Evolutionary conservation across 495 filamentous ascomycete genomes (phyloP).

Genomic region (Neurospora sp.): DNA sequence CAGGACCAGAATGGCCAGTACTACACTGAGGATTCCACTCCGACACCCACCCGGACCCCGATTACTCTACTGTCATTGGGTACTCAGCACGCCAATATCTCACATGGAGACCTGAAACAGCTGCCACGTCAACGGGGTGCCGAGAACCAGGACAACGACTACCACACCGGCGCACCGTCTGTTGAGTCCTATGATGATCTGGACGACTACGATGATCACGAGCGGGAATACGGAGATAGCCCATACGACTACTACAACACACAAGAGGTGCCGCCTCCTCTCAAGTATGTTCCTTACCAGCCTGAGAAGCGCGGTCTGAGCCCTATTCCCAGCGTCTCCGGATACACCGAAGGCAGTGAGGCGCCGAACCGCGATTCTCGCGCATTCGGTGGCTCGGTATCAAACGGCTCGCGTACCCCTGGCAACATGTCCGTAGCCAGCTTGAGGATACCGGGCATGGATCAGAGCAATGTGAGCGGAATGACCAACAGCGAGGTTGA

Average conservation of each 20-base stretch:
- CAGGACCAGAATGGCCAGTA: neutral
- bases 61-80: slow-evolving; percentile 32
- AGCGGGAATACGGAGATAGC: slow-evolving; percentile 30
- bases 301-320: slow-evolving; percentile 58
- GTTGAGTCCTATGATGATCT: slow-evolving; percentile 32
- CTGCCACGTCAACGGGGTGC: slow-evolving; percentile 31
- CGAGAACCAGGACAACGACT: slow-evolving; percentile 31
- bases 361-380: slow-evolving; percentile 36
- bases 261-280: slow-evolving; percentile 44
- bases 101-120: slow-evolving; percentile 38
- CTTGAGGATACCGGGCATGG: slow-evolving; percentile 34
- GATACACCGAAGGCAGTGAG: slow-evolving; percentile 50
- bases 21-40: slow-evolving; percentile 21
- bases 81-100: slow-evolving; percentile 41
- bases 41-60: slow-evolving; percentile 31
- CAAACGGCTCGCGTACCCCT: neutral
- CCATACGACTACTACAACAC: slow-evolving; percentile 41
- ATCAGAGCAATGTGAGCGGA: slow-evolving; percentile 50
- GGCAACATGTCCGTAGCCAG: slow-evolving; percentile 26
- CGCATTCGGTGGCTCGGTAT: neutral
- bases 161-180: slow-evolving; percentile 28
- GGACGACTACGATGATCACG: slow-evolving; percentile 29
- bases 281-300: slow-evolving; percentile 47
- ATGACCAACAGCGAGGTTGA: slow-evolving; percentile 63
- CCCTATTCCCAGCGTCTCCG: slow-evolving; percentile 82